phyloP scores from a whole-genome alignment of 768 basidiomycete species.

The Boletus sensibilis region DNA sequence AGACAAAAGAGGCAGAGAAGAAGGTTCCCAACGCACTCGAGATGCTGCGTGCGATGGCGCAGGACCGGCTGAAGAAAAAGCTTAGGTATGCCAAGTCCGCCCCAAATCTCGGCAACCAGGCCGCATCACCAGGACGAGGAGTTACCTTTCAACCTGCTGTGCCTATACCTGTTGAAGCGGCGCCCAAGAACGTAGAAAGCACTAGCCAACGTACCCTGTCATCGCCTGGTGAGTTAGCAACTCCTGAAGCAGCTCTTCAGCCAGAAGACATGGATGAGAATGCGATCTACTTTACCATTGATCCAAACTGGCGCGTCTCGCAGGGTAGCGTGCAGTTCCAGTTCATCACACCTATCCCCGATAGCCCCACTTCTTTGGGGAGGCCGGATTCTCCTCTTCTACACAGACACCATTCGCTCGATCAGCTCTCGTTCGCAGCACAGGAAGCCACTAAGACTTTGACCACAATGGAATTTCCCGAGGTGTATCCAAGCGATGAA shows the following conservation, averaged over 20 bases:
- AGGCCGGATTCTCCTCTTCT: conserved; percentile 26
- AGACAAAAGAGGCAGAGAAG: conserved; percentile 7
- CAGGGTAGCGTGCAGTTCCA: conserved; percentile 20
- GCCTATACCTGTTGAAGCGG: neutral
- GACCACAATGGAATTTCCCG: neutral
- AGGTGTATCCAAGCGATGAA: neutral
- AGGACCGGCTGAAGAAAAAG: conserved; percentile 20
- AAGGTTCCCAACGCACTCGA: conserved; percentile 3
- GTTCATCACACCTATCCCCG: conserved; percentile 27
- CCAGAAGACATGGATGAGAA: conserved; percentile 17
- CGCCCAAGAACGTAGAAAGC: neutral
- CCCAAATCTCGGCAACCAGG: conserved; percentile 19
- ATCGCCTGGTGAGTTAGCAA: neutral
- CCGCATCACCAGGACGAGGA: neutral
- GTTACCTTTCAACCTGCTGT: neutral
- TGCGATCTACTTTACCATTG: conserved; percentile 32
- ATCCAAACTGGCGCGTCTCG: conserved; percentile 24
- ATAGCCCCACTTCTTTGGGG: conserved; percentile 2
- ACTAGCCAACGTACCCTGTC: neutral
- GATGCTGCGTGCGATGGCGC: conserved; percentile 13
- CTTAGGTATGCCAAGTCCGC: conserved; percentile 23
- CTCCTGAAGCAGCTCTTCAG: neutral
- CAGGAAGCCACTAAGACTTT: neutral
- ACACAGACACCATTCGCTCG: conserved; percentile 21
- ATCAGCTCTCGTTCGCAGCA: conserved; percentile 12